Conservation (phyloP, 2,329 filamentous ascomycete genomes). For the Colletotrichum scovillei region DNA sequence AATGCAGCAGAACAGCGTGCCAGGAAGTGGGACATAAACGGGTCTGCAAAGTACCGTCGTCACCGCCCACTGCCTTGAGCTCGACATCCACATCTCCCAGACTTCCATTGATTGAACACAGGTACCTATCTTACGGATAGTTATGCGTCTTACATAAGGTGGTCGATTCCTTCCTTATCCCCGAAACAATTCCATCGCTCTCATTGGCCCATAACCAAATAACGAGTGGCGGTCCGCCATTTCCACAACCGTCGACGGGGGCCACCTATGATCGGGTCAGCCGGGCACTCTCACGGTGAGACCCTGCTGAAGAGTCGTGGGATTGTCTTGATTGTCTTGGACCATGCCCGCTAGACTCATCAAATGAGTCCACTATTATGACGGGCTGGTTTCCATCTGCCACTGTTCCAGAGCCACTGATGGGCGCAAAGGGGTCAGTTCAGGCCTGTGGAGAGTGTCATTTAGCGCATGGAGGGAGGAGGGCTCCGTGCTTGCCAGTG, state of each 20-base stretch:
- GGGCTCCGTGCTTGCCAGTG: neutral
- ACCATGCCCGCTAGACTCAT: neutral
- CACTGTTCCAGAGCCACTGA: neutral
- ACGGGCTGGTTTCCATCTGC: neutral
- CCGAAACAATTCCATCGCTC: neutral
- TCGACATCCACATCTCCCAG: too few species aligned
- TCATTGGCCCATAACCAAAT: conserved; percentile 2
- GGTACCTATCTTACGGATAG: too few species aligned
- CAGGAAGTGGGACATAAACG: neutral
- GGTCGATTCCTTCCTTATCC: neutral
- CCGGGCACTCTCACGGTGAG: conserved; percentile 29
- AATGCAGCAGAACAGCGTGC: neutral
- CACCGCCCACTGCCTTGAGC: neutral
- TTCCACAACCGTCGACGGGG: neutral
- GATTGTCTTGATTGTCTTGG: conserved; percentile 12
- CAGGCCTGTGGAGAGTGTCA: conserved; percentile 6
- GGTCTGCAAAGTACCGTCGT: neutral
- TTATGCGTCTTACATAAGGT: conserved; percentile 21
- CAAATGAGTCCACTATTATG: conserved; percentile 21
- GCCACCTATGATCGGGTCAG: conserved; percentile 25
- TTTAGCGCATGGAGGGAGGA: neutral
- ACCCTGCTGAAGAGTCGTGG: conserved; percentile 19
- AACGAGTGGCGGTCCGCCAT: neutral
- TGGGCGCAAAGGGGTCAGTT: neutral
- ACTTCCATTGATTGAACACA: too few species aligned